Base-by-base conservation (phyloP, 2,329 filamentous ascomycete genomes). In the Aspergillus sp. region DNA sequence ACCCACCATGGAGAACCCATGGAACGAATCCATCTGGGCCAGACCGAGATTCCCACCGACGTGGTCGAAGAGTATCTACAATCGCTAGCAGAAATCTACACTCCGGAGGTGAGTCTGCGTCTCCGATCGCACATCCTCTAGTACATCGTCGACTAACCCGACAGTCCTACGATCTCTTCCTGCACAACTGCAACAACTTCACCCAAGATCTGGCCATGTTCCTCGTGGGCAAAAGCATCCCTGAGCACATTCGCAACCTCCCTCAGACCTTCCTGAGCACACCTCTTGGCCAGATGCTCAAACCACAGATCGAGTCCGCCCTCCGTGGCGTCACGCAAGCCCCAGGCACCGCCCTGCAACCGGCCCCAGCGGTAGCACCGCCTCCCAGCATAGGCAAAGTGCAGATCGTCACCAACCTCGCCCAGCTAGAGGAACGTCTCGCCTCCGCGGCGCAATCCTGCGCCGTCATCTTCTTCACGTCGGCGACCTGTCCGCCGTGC, bases 171-270 rank as follows among this genome's bases (percentile, higher is more conserved):
- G 90, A 96, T 66, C 76, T 96, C 4, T 96, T 89, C 76, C 62
- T 82, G 24, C 91, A 96, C 72, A 99, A 99, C 68, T 97, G 93
- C 77, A 99, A 97, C 75, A 96, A 96, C 71, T 99, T 97, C 72
- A 90, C 89, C 3, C 93, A 97, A 65, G 91, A 96, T 55, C 86
- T 97, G 60, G 79, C 90, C 57, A 94, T 89, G 71, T 97, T 97
- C 58, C 78, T 97, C 0, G 77, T 96, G 1, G 93, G 94, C 19
- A 88, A 86, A 61, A 89, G 90, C 2, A 97, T 97, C 54, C 94
- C 94, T 0, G 82, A 86, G 1, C 86, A 95, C 63, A 97, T 99
- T 59, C 82, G 84, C 26, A 90, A 87, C 60, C 85, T 97, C 67
- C 93, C 93, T 0, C 82, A 91, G 64, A 88, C 86, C 1, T 92